Percentiles rank a stretch among this genome's conserved stretches.
Conservation (phyloP, 2,329 filamentous ascomycete species). For the Ophiocordyceps australis region DNA sequence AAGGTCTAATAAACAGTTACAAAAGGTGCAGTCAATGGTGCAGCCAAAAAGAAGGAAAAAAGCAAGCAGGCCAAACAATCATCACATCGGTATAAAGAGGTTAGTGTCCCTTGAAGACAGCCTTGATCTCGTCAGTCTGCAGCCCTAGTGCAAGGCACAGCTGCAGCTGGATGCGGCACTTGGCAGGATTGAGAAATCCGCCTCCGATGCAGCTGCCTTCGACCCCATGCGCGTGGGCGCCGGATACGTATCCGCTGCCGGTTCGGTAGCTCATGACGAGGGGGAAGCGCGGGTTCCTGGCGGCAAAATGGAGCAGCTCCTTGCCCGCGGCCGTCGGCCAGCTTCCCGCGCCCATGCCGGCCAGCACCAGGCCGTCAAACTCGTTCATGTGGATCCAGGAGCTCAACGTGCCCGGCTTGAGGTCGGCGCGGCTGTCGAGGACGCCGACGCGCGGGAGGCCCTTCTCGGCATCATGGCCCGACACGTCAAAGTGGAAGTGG, state of each 20-base stretch:
- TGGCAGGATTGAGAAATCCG: constrained; percentile 36
- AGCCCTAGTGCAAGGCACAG: constrained; percentile 15
- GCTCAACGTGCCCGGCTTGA: constrained; percentile 25
- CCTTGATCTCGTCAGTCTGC: constrained; percentile 8
- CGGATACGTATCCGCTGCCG: constrained; percentile 32
- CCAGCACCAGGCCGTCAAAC: constrained; percentile 34
- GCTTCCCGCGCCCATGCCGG: constrained; percentile 34
- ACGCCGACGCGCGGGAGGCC: constrained; percentile 35
- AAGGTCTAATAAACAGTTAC: too few relatives aligned
- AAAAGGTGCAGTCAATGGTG: too few relatives aligned
- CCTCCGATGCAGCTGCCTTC: constrained; percentile 12
- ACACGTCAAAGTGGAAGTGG: constrained; percentile 22
- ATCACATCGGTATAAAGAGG: too few relatives aligned
- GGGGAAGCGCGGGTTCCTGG: constrained; percentile 21
- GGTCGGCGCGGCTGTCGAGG: constrained; percentile 34
- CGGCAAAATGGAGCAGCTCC: constrained; percentile 23
- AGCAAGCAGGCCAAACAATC: too few relatives aligned
- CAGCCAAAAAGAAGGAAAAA: too few relatives aligned
- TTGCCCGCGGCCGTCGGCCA: constrained; percentile 19
- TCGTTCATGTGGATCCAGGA: constrained; percentile 26
- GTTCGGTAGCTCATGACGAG: constrained; percentile 32
- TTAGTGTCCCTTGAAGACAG: constrained; percentile 11
- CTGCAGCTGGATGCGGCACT: constrained; percentile 32
- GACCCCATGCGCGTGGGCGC: constrained; percentile 12
- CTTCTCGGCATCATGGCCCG: constrained; percentile 6